Conservation (phyloP, 2,329 filamentous ascomycete species). For the Phyllosticta citribraziliensis region DNA sequence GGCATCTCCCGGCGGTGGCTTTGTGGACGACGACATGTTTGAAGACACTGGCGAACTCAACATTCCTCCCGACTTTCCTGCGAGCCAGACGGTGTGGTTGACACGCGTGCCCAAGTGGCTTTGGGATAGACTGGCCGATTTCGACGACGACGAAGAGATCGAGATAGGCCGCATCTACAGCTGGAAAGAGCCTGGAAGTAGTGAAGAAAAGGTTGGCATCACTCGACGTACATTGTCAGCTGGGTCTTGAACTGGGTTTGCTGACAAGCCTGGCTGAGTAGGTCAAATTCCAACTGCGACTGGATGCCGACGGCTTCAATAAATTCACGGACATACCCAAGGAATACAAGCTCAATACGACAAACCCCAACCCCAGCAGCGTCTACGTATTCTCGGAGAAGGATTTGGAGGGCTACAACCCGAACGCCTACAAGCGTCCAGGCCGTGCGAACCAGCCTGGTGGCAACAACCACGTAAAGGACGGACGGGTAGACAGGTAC, state of each 20-base stretch:
- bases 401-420: slow-evolving; percentile 68
- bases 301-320: neutral
- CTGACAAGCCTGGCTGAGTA: neutral
- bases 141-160: slow-evolving; percentile 29
- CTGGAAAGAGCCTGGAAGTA: slow-evolving; percentile 2
- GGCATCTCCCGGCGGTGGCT: slow-evolving; percentile 17
- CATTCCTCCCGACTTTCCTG: slow-evolving; percentile 18
- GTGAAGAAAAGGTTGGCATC: slow-evolving; percentile 5
- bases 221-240: neutral
- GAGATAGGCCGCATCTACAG: slow-evolving; percentile 24
- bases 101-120: slow-evolving; percentile 31
- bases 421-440: slow-evolving; percentile 18
- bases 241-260: neutral
- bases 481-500: slow-evolving; percentile 5
- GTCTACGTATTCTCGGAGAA: slow-evolving; percentile 92
- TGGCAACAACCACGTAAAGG: slow-evolving; percentile 12
- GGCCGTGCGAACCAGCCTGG: slow-evolving; percentile 18
- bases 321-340: slow-evolving; percentile 53
- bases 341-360: slow-evolving; percentile 74
- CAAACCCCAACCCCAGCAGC: slow-evolving; percentile 59
- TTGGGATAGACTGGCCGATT: slow-evolving; percentile 25
- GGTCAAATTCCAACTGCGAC: slow-evolving; percentile 11
- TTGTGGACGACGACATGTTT: slow-evolving; percentile 33
- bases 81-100: slow-evolving; percentile 24
- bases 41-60: slow-evolving; percentile 35